A percentile compares a stretch with the other conserved stretches of the same genome.
Conservation (phyloP, 164 flowering plant genomes). For the Umbellularia californica region DNA sequence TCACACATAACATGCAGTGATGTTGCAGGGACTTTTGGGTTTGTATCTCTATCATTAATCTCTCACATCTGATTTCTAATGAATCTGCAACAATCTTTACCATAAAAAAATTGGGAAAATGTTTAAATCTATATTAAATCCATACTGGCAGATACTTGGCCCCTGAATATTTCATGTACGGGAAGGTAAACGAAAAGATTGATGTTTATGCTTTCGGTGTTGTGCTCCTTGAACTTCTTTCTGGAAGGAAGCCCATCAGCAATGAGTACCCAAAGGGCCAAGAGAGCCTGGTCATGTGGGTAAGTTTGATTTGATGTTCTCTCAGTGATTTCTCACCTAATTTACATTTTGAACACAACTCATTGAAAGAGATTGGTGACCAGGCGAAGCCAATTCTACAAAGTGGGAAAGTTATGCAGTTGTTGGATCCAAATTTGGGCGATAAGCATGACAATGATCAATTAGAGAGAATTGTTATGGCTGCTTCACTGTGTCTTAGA, state of each 20-base stretch:
- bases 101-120: conserved; percentile 1
- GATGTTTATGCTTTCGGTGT: conserved; percentile 96
- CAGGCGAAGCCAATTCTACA: conserved; percentile 81
- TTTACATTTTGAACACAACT: conserved; percentile 5
- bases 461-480: conserved; percentile 73
- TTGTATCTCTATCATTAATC: conserved; percentile 15
- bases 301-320: conserved; percentile 26
- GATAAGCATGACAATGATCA: conserved; percentile 45
- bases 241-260: conserved; percentile 90
- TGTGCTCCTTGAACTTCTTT: conserved; percentile 90
- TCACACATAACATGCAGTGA: conserved; percentile 69
- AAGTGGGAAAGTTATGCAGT: conserved; percentile 44
- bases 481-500: conserved; percentile 76
- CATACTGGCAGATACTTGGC: conserved; percentile 73
- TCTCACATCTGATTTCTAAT: not conserved
- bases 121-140: not conserved
- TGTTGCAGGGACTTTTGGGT: conserved; percentile 98
- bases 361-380: not conserved
- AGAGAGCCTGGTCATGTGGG: conserved; percentile 98
- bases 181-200: conserved; percentile 78
- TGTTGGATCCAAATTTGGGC: conserved; percentile 66
- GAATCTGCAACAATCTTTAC: not conserved
- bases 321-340: not conserved
- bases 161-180: conserved; percentile 97
- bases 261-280: conserved; percentile 75